phyloP scores from a whole-genome alignment of 306 rosid species.

The Medicago arabica region DNA sequence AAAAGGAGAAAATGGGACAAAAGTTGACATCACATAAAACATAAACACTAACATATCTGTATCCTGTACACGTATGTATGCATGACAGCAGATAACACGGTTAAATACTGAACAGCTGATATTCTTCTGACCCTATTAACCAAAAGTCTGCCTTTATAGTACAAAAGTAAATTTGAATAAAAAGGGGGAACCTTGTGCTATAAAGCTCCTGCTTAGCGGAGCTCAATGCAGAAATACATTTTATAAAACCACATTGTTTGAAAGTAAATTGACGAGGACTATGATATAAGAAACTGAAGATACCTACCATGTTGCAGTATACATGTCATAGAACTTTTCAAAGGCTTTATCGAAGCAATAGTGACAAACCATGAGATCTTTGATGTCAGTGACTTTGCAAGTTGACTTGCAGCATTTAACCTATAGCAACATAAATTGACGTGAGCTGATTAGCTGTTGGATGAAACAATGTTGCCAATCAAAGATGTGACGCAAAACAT shows the following conservation, averaged over 20 bases:
- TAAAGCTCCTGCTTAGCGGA: background rate
- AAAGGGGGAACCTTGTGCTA: constrained; percentile 5
- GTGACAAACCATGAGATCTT: constrained; percentile 79
- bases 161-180: background rate
- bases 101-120: constrained; percentile 14
- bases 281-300: constrained; percentile 19
- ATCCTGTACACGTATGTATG: background rate
- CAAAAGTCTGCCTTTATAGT: background rate
- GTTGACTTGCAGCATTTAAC: constrained; percentile 90
- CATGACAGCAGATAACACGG: constrained; percentile 22
- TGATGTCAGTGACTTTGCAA: constrained; percentile 80
- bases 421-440: constrained; percentile 48
- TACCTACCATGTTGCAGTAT: constrained; percentile 82
- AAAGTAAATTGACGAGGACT: constrained; percentile 18
- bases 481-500: constrained; percentile 18
- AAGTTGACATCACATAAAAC: constrained; percentile 20
- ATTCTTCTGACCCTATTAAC: constrained; percentile 28
- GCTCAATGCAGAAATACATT: constrained; percentile 18
- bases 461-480: constrained; percentile 28
- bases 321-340: constrained; percentile 89
- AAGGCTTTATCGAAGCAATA: constrained; percentile 86
- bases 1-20: constrained; percentile 1
- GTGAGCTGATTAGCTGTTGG: constrained; percentile 24
- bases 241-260: constrained; percentile 7
- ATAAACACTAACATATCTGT: constrained; percentile 2